These are phyloP conservation scores for Melanogaster broomeanus DNA, from an alignment of 768 basidiomycete species.

Conservation along the genomic window DNA sequence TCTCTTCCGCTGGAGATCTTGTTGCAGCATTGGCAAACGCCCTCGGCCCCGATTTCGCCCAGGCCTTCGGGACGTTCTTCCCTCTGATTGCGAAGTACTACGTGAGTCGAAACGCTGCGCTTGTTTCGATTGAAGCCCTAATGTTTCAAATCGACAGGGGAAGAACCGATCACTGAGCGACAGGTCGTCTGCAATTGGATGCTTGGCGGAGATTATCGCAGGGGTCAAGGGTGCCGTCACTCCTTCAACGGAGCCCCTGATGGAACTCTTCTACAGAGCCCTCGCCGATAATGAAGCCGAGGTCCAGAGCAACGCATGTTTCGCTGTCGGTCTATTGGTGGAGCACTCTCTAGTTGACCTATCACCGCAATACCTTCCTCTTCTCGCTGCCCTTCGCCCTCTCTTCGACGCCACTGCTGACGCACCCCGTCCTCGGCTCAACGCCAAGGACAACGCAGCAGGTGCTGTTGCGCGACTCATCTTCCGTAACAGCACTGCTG, in stretches of 20 bases:
- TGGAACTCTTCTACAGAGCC: constrained; percentile 83
- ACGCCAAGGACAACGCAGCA: constrained; percentile 95
- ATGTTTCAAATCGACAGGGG: constrained; percentile 48
- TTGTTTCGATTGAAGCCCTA: not conserved
- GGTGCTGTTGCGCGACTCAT: constrained; percentile 92
- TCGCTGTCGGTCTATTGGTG: constrained; percentile 88
- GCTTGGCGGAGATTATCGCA: constrained; percentile 92
- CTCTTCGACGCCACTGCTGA: constrained; percentile 71
- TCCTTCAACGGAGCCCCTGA: constrained; percentile 75
- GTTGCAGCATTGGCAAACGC: constrained; percentile 86
- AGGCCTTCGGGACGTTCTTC: constrained; percentile 83
- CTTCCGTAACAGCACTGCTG: constrained; percentile 68
- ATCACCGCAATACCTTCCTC: constrained; percentile 72
- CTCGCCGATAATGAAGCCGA: constrained; percentile 86
- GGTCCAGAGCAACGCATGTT: constrained; percentile 95
- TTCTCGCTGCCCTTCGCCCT: constrained; percentile 79
- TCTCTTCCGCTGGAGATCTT: constrained; percentile 92
- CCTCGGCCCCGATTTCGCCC: constrained; percentile 82
- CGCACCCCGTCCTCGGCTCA: constrained; percentile 64
- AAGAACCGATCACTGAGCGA: constrained; percentile 87
- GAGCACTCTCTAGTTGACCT: constrained; percentile 85
- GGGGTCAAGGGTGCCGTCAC: constrained; percentile 89
- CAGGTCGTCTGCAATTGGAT: constrained; percentile 90
- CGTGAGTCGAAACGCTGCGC: constrained; percentile 47
- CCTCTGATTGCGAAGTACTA: constrained; percentile 91